phyloP scores from a whole-genome alignment of 768 basidiomycete species.

The Boletus eberwhitei region DNA sequence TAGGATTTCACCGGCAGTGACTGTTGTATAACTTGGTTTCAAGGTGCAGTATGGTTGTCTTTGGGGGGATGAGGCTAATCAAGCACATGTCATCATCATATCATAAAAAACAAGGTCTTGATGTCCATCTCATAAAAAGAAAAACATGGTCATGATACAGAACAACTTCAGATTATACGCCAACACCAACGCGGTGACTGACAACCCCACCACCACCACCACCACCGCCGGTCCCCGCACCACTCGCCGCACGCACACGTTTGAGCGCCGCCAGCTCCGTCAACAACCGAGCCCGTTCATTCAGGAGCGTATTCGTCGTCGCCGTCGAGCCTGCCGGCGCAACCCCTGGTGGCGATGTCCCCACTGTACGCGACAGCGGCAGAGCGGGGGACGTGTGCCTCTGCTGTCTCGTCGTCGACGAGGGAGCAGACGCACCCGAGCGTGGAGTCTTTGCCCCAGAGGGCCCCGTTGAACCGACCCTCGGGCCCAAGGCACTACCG shows the following conservation, averaged over 20 bases:
- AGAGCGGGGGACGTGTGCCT: not conserved
- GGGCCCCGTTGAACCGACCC: not conserved
- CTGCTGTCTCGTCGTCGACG: no score
- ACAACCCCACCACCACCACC: not conserved
- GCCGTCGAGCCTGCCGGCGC: constrained; percentile 33
- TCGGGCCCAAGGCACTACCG: not conserved
- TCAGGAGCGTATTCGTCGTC: constrained; percentile 46
- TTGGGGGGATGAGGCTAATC: no score
- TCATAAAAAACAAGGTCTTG: no score
- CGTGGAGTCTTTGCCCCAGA: not conserved
- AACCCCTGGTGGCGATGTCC: not conserved
- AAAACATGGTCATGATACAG: not conserved
- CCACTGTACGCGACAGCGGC: not conserved
- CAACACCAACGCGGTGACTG: constrained; percentile 8
- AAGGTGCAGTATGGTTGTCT: no score
- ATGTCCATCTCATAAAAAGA: not conserved
- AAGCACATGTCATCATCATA: no score
- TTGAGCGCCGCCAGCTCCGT: constrained; percentile 51
- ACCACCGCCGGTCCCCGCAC: not conserved
- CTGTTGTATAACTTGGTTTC: no score
- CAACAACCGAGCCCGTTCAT: constrained; percentile 55
- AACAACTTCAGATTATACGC: constrained; percentile 1
- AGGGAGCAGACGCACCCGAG: not conserved
- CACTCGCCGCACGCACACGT: constrained; percentile 16
- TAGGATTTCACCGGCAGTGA: no score